Base-by-base conservation (phyloP, 495 filamentous ascomycete genomes). In the Lepidopterella palustris region DNA sequence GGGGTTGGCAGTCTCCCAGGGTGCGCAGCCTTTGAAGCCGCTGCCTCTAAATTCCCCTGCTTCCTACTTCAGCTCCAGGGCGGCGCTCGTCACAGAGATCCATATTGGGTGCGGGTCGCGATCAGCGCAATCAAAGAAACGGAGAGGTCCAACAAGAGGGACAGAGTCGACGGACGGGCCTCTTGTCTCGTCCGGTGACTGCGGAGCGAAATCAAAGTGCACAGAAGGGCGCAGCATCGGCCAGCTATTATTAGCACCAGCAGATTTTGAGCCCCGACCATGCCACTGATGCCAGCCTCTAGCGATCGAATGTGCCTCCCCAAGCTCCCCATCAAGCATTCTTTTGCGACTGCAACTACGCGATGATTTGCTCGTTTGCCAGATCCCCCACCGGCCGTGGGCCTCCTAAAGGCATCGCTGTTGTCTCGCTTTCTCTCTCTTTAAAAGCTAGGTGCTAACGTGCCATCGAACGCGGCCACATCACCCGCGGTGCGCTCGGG, bases 281-380 rank as follows among this genome's bases (percentile, higher is more conserved):
- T n/a, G n/a, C n/a, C n/a, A n/a, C n/a, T n/a, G n/a, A 4, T 47
- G 57, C 62, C 62, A 64, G 45, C 53, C 57, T 45, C 53, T 65
- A 61, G 63, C 63, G 63, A 65, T 65, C 42, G 18, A 24, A 52
- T 25, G 61, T 57, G 45, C 45, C 32, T 11, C 35, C 35, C 35
- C n/a, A n/a, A n/a, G n/a, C n/a, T 42, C 56, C 61, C 39, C 60
- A 61, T 56, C 59, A 61, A 47, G 20, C 20, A 15, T 15, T 42
- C 55, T 59, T 23, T 27, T 39, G 23, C 50, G 27, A 35, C 40
- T 18, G 32, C 20, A 31, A 49, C 25, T 21, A 23, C 26, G 31
- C 51, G 10, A 31, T 50, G 49, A 53, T 52, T 55, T 23, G 42
- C 27, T 24, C 23, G 26, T 13, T n/a, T 24, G 20, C 23, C 24